A percentile compares a stretch with the other conserved stretches of the same genome.
Conservation (phyloP, 768 basidiomycete genomes). For the Lentinus tigrinus region DNA sequence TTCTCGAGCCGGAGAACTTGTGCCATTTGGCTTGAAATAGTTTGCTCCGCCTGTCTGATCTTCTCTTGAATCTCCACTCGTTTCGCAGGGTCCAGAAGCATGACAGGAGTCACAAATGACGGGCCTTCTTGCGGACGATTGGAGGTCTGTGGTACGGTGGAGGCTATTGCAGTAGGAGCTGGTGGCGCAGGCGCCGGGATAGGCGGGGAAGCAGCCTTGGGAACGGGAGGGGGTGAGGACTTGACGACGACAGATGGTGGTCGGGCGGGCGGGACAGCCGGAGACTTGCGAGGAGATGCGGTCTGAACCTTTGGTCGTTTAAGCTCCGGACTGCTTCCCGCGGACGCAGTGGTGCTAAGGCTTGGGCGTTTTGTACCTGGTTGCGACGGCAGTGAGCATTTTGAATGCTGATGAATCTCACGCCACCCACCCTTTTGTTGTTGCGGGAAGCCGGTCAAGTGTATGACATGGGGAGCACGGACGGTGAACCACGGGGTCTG, state of each 20-base stretch:
- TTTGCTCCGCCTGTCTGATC: not conserved
- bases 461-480: constrained; percentile 42
- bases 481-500: constrained; percentile 60
- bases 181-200: constrained; percentile 18
- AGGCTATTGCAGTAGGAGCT: constrained; percentile 20
- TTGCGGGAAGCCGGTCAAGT: constrained; percentile 48
- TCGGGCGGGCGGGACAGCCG: not conserved
- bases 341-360: not conserved
- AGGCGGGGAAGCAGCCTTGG: not conserved
- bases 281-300: constrained; percentile 10
- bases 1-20: not conserved
- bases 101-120: not conserved
- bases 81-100: not conserved
- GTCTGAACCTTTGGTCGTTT: constrained; percentile 12
- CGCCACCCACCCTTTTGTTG: constrained; percentile 34
- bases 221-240: not conserved
- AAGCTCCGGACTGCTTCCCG: constrained; percentile 12
- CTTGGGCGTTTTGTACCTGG: constrained; percentile 18
- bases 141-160: constrained; percentile 6
- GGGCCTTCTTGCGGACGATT: not conserved
- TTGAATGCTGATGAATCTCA: not conserved
- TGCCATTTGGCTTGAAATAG: not conserved
- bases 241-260: not conserved
- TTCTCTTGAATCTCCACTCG: not conserved
- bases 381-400: not conserved